These are phyloP conservation scores for Starmerella bombi DNA, from an alignment of 805 yeast species.

Conservation along the genomic window DNA sequence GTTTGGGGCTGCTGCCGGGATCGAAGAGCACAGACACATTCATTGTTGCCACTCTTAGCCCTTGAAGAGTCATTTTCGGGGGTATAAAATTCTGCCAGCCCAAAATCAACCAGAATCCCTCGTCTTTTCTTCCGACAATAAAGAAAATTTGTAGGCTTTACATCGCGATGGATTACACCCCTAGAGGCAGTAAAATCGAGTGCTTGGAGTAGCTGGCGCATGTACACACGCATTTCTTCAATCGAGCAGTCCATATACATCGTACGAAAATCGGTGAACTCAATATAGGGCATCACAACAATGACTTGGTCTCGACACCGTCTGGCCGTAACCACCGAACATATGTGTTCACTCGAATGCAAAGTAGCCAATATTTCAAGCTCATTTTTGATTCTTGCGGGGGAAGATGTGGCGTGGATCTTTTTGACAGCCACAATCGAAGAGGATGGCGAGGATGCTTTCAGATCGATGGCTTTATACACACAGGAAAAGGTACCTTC, in stretches of 20 bases:
- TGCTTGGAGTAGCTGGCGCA: constrained; percentile 66
- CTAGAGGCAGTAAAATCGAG: constrained; percentile 59
- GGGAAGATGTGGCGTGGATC: constrained; percentile 90
- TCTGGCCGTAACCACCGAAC: constrained; percentile 79
- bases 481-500: constrained; percentile 57
- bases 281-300: constrained; percentile 82
- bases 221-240: constrained; percentile 66
- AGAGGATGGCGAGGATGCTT: constrained; percentile 6
- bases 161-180: constrained; percentile 82
- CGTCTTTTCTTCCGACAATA: constrained; percentile 51
- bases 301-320: constrained; percentile 83
- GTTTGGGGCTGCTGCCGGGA: neutral
- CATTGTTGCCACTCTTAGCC: constrained; percentile 13
- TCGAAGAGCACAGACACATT: constrained; percentile 12
- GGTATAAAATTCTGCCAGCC: constrained; percentile 58
- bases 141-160: constrained; percentile 71
- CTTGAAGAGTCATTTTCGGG: constrained; percentile 8
- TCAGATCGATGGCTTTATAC: constrained; percentile 43
- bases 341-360: constrained; percentile 46
- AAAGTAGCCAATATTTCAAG: constrained; percentile 46
- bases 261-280: constrained; percentile 79
- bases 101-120: constrained; percentile 86
- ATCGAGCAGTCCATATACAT: constrained; percentile 70
- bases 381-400: constrained; percentile 80
- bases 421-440: constrained; percentile 70